Base-by-base conservation (phyloP, 176 grass and related monocot species). In the Tillandsia leiboldiana region DNA sequence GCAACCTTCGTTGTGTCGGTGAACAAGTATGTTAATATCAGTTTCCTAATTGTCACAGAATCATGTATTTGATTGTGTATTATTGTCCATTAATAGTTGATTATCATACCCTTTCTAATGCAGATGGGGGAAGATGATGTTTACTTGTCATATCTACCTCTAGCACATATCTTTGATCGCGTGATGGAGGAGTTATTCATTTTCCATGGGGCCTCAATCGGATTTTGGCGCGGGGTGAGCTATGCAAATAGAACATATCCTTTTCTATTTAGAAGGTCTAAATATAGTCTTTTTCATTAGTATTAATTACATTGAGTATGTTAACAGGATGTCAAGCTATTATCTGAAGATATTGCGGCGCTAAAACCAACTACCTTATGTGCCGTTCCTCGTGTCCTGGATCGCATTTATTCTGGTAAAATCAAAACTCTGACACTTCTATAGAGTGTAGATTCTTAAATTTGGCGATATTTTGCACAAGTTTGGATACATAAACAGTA, bases 371-470 rank as follows among this genome's bases (percentile, higher is more conserved):
- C 93, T 9, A 18, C 92, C 67, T 92, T 96, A 62, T 92, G 86
- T 75, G 93, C 93, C 28, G 93, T 96, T 83, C 93, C 93, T 51
- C 93, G 89, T 90, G 93, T 97, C 50, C 84, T 97, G 5, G 89
- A 97, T 24, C 85, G 89, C 69, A 90, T 97, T 42, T 97, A 87
- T 84, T 89, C 89, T 77, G 89, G 93, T 97, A 85, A 72, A 18
- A 63, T 79, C 33, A 9, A 75, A 3, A 59, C 67, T 8, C 48
- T 57, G 10, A 15, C 15, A 61, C 22, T 61, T 15, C 56, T 61
- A 61, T 18, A 18, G 52, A 12, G 15, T 56, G 6, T 13, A n/a
- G 53, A n/a, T 56, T 56, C 13, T 56, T n/a, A 56, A 56, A 56
- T n/a, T 56, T 6, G 13, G n/a, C 13, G n/a, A 57, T 17, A 57